Base-by-base conservation (phyloP, 2,329 filamentous ascomycete species). In the Hypomyces rosellus region DNA sequence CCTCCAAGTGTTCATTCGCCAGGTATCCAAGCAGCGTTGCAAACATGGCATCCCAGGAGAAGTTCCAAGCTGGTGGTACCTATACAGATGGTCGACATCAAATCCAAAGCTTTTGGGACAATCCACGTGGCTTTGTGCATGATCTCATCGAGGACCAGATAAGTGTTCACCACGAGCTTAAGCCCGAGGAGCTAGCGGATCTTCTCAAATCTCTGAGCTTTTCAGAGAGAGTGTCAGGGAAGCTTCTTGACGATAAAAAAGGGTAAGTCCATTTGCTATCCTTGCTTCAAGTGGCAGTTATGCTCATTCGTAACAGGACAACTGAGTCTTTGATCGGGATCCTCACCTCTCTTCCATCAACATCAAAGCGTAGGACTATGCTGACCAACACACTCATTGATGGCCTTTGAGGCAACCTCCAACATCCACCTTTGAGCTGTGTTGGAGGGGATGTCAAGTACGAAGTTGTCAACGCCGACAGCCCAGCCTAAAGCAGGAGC, bases 211-310 rank as follows among this genome's bases (percentile, higher is more conserved):
- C 60, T 30, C 47, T 69, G 13, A 55, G 49, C 22, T 25, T 25
- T 25, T 25, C 22, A 25, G 22, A 25, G 22, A 25, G 22, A 4
- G 47, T 58, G 2, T 71, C 73, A n/a, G 78, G 78, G 3, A 68
- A 78, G 40, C 73, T 74, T 7, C 65, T 80, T 14, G 72, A 86
- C 57, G 84, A 87, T 59, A 83, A 78, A 61, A 74, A 70, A 42
- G 63, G 65, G 66, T 70, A 57, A 61, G 60, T 30, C 22, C 22
- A 25, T 25, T 25, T 25, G 22, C 22, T 25, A 25, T 25, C 22
- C 22, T 25, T 25, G 22, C 22, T 25, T 25, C 22, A 25, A 25
- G 22, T 25, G 22, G 22, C 11, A 14, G 1, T 2, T 30, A 59
- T 63, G 52, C 65, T 48, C 6, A 13, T 25, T 25, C 3, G 1